Evolutionary conservation across 2,329 filamentous ascomycete species (phyloP), one percentile per base, ranked within the genome.

Genomic region (Paraconiothyrium brasiliense): DNA sequence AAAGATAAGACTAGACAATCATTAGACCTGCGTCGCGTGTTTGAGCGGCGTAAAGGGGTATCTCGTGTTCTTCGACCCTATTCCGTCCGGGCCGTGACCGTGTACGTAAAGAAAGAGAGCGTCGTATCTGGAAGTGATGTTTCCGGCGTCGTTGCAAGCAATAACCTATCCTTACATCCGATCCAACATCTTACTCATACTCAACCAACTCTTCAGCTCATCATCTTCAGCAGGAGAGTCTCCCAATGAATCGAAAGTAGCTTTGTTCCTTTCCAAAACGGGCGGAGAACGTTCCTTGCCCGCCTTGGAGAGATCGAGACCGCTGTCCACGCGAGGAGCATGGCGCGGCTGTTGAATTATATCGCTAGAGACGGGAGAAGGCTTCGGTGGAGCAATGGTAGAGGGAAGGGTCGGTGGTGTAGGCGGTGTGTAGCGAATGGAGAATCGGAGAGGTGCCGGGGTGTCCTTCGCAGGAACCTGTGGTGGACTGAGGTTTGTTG

Each of bases 281-380:
- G 64, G 62, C 9, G 61, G 47, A 16, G 57, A 49, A 14, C 62
- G 61, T 9, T 69, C 62, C 0, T 24, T 22, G 30, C 44, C 37
- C 34, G 34, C 46, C 35, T 52, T 56, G 39, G 20, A 37, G 20
- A 30, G 54, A 10, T 58, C 60, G n/a, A 67, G 58, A 7, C 67
- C 65, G 46, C 67, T 69, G 43, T 69, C 67, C 14, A 66, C 60
- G 8, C 59, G 54, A 10, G 11, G 14, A 1, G 41, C 22, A 32
- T 32, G 34, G n/a, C 59, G 54, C 1, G 11, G 9, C 4, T 27
- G 32, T 41, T 32, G 34, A 24, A 10, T 3, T 9, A n/a, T 13
- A 20, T 56, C 20, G 27, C 6, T 32, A 14, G n/a, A 37, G 11
- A 30, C 39, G 10, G 32, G 8, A 22, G 24, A 32, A 22, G 47